phyloP scores from a whole-genome alignment of 768 basidiomycete species.

The Lyophyllum semitale region DNA sequence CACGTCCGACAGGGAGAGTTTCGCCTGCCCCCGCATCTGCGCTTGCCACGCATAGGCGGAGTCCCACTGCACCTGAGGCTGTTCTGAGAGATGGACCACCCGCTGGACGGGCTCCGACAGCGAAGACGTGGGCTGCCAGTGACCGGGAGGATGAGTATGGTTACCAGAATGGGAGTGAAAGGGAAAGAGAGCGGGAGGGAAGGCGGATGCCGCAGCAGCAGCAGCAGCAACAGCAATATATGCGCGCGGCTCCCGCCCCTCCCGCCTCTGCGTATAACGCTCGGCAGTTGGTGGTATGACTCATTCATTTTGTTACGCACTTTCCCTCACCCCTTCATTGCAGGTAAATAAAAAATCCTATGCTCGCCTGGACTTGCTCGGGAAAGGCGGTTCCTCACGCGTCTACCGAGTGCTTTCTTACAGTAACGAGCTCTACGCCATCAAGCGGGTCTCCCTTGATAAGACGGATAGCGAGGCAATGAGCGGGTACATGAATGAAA shows the following conservation, averaged over 20 bases:
- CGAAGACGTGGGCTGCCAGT: slow-evolving; percentile 36
- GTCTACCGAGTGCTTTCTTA: slow-evolving; percentile 89
- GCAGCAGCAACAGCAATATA: slow-evolving; percentile 32
- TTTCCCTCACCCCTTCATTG: background rate
- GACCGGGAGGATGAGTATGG: slow-evolving; percentile 40
- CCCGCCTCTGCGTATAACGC: slow-evolving; percentile 28
- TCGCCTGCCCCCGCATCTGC: slow-evolving; percentile 24
- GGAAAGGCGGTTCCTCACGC: slow-evolving; percentile 93
- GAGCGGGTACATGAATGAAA: slow-evolving; percentile 95
- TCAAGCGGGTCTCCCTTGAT: slow-evolving; percentile 92
- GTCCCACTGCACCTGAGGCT: slow-evolving; percentile 67
- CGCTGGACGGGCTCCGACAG: background rate
- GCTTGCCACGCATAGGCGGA: slow-evolving; percentile 56
- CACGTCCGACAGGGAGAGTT: slow-evolving; percentile 14
- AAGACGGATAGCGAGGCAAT: slow-evolving; percentile 88
- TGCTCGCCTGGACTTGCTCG: slow-evolving; percentile 84
- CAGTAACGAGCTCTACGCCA: slow-evolving; percentile 77
- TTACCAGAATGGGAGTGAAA: slow-evolving; percentile 34
- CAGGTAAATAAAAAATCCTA: slow-evolving; percentile 85
- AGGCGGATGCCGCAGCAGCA: slow-evolving; percentile 31
- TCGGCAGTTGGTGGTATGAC: slow-evolving; percentile 43
- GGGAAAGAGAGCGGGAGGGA: slow-evolving; percentile 35
- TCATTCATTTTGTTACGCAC: slow-evolving; percentile 5
- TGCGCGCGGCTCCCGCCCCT: slow-evolving; percentile 35
- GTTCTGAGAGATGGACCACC: slow-evolving; percentile 3